These are phyloP conservation scores for Neoarthrinium moseri DNA, from an alignment of 2,329 filamentous ascomycete species.

Conservation along the genomic window DNA sequence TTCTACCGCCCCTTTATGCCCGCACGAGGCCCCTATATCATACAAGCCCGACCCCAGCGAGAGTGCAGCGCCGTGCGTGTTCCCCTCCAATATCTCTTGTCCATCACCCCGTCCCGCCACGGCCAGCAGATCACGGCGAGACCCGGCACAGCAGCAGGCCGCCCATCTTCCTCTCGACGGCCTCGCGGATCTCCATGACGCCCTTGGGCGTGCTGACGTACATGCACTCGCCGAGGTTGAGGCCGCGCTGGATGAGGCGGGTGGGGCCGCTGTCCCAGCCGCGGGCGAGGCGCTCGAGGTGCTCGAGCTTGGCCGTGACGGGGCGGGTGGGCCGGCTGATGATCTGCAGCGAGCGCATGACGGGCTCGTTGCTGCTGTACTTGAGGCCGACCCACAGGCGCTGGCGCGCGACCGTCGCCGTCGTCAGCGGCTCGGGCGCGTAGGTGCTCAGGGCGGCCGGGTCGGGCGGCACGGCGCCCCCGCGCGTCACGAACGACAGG, in stretches of 20 bases:
- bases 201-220: conserved; percentile 77
- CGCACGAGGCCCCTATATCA: too few relatives aligned
- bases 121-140: conserved; percentile 17
- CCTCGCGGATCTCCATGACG: conserved; percentile 79
- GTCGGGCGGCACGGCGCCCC: conserved; percentile 55
- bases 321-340: conserved; percentile 74
- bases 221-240: conserved; percentile 79
- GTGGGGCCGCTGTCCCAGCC: conserved; percentile 61
- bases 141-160: conserved; percentile 76
- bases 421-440: conserved; percentile 59
- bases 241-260: conserved; percentile 65
- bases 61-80: too few relatives aligned
- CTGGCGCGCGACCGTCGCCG: conserved; percentile 69
- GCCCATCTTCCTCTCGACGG: conserved; percentile 76
- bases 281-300: conserved; percentile 64
- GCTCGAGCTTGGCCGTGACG: conserved; percentile 62
- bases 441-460: conserved; percentile 41
- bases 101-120: too few relatives aligned
- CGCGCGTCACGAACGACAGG: conserved; percentile 75
- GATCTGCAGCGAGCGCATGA: conserved; percentile 64
- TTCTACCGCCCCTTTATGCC: too few relatives aligned
- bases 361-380: conserved; percentile 82
- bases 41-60: too few relatives aligned
- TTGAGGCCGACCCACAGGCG: conserved; percentile 88
- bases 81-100: too few relatives aligned